phyloP scores from a whole-genome alignment of 2,329 filamentous ascomycete genomes.

The Microascus cirrosus region DNA sequence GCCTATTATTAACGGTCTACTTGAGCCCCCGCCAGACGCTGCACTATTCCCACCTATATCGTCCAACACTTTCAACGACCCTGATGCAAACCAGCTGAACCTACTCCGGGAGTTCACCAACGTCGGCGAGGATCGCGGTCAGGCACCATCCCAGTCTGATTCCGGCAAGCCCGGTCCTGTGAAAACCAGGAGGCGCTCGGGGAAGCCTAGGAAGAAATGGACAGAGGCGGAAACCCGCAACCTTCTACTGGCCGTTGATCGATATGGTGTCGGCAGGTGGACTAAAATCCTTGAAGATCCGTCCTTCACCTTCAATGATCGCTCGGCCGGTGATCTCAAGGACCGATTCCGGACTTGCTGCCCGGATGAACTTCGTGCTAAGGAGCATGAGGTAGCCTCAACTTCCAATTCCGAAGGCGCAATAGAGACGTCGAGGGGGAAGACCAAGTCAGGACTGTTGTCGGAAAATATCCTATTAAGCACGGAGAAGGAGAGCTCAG shows the following conservation, averaged over 20 bases:
- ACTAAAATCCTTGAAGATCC: constrained; percentile 51
- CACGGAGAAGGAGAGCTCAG: constrained; percentile 22
- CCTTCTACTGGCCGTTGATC: constrained; percentile 47
- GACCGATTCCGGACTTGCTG: constrained; percentile 57
- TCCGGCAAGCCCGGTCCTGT: background rate
- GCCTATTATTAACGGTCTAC: constrained; percentile 54
- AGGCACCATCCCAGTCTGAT: background rate
- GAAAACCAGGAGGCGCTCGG: constrained; percentile 40
- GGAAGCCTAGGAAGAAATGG: constrained; percentile 51
- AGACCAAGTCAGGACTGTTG: constrained; percentile 35
- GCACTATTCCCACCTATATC: constrained; percentile 54
- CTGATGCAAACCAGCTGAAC: constrained; percentile 28
- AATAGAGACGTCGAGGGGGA: constrained; percentile 17
- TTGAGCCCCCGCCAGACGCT: constrained; percentile 49
- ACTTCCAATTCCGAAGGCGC: constrained; percentile 2
- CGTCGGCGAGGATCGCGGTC: constrained; percentile 14
- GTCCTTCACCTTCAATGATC: constrained; percentile 48
- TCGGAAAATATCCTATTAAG: constrained; percentile 46
- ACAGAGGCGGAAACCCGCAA: constrained; percentile 54
- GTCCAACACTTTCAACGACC: constrained; percentile 41
- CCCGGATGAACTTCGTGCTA: constrained; percentile 42
- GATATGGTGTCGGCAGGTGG: constrained; percentile 55
- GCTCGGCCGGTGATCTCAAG: constrained; percentile 52
- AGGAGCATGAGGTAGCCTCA: constrained; percentile 2
- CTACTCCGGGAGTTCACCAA: constrained; percentile 29